Base-by-base conservation (phyloP, 192 early-diverging fungal genomes). In the Linnemannia schmuckeri region DNA sequence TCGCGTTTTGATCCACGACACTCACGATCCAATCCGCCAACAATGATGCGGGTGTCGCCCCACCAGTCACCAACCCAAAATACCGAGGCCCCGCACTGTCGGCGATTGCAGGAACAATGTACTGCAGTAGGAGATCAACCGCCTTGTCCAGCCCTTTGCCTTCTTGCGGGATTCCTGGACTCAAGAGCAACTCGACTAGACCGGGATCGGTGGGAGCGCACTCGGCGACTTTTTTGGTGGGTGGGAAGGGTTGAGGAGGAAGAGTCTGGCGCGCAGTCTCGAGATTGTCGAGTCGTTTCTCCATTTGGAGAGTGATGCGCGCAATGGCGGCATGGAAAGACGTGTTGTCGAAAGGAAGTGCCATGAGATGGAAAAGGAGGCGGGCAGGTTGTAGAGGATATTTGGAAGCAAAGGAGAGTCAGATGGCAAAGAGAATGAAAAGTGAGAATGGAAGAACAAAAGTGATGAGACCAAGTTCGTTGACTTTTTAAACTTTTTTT, bases 21-120 rank as follows among this genome's bases (percentile, higher is more conserved):
- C 80, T 89, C 12, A 88, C 80, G 17, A 92, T 40, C 78, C 87
- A 88, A n/a, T 90, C 90, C 5, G 89, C 90, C 20, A 88, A 54
- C 20, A 88, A 63, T 8, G 90, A 71, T 1, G 90, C 90, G 8
- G 90, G 89, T 3, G 93, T 93, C 10, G 86, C 85, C 0, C 93
- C 93, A 9, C 93, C 93, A 2, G 89, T 92, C 7, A 94, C 91
- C 7, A 94, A 88, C 0, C 93, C 92, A 87, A 94, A 94, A 74
- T 92, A 94, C 12, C 90, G 87, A 17, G 92, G 86, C 0, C 83
- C 77, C 0, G 83, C 82, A 35, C 74, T 73, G 71, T 86, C 77
- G 52, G 84, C 57, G 17, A 86, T 22, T 1, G 84, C 72, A 22
- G 84, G 84, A 35, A 27, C 71, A 24, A 86, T 77, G 27, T 41